Evolutionary conservation across 768 basidiomycete species (phyloP).

Genomic region (Amanita molliuscula): DNA sequence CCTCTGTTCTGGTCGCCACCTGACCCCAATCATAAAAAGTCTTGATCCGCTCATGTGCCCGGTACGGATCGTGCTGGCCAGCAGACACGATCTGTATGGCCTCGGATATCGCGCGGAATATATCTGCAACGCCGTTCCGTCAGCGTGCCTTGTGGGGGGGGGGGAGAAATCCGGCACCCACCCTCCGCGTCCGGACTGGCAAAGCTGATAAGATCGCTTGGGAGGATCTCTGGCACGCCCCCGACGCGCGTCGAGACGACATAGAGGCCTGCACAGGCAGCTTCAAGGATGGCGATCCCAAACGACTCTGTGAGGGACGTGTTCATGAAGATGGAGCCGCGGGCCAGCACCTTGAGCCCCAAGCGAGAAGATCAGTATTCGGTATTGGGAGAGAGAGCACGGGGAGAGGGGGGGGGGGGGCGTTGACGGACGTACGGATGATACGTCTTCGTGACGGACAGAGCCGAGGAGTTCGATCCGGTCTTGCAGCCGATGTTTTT

Average conservation of each 20-base stretch:
- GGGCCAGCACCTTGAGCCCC: constrained; percentile 56
- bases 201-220: constrained; percentile 91
- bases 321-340: constrained; percentile 88
- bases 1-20: constrained; percentile 73
- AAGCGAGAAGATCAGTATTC: not conserved
- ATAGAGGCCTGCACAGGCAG: constrained; percentile 89
- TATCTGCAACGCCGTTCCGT: constrained; percentile 39
- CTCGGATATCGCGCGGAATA: constrained; percentile 72
- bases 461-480: constrained; percentile 84
- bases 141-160: too few species aligned
- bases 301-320: constrained; percentile 95
- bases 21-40: constrained; percentile 83
- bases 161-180: constrained; percentile 26
- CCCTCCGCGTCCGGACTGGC: constrained; percentile 92
- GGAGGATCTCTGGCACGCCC: constrained; percentile 91
- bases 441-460: constrained; percentile 75
- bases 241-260: constrained; percentile 92
- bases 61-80: constrained; percentile 63
- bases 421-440: constrained; percentile 40
- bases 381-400: too few species aligned
- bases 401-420: too few species aligned
- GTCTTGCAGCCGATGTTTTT: constrained; percentile 83
- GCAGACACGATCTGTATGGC: constrained; percentile 62
- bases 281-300: constrained; percentile 96
- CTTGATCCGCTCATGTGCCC: constrained; percentile 69